A percentile compares a stretch with the other conserved stretches of the same genome.
Conservation (phyloP, 805 yeast species). For the Naumovozyma baii region DNA sequence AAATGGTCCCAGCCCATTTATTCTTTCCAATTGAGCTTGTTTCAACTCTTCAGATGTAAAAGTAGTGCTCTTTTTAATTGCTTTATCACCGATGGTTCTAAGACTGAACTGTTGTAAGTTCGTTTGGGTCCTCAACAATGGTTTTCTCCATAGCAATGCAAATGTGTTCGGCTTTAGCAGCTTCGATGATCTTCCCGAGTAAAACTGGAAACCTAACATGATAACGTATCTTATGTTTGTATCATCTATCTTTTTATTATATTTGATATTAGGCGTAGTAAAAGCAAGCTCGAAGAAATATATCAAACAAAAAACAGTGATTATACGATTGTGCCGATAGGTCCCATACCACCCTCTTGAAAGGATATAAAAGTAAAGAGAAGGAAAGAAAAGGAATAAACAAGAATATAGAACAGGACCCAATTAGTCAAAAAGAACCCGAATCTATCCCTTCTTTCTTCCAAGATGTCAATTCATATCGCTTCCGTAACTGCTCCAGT, state of each 20-base stretch:
- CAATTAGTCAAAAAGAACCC: too few relatives aligned
- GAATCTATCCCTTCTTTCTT: neutral
- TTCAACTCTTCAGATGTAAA: constrained; percentile 24
- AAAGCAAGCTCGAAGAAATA: neutral
- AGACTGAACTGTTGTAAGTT: too few relatives aligned
- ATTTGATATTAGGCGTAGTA: too few relatives aligned
- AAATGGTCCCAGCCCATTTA: constrained; percentile 40
- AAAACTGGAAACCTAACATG: neutral
- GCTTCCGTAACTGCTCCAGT: constrained; percentile 95
- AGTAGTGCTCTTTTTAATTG: constrained; percentile 1
- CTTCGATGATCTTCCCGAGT: neutral
- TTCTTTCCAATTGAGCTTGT: constrained; percentile 41
- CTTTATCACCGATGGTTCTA: neutral
- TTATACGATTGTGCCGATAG: neutral
- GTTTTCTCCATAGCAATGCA: neutral
- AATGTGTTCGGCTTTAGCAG: neutral
- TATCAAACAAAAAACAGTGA: neutral
- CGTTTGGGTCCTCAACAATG: neutral
- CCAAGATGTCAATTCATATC: constrained; percentile 42
- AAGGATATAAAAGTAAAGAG: too few relatives aligned
- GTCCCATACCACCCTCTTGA: too few relatives aligned
- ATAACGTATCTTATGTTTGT: too few relatives aligned
- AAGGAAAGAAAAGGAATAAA: too few relatives aligned
- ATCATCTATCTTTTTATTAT: too few relatives aligned
- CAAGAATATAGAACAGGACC: too few relatives aligned